Percentiles rank a stretch among this genome's conserved stretches.
Evolutionary conservation across 352 stramenopile genomes (phyloP).

Genomic region (Globisporangium alternatum): DNA sequence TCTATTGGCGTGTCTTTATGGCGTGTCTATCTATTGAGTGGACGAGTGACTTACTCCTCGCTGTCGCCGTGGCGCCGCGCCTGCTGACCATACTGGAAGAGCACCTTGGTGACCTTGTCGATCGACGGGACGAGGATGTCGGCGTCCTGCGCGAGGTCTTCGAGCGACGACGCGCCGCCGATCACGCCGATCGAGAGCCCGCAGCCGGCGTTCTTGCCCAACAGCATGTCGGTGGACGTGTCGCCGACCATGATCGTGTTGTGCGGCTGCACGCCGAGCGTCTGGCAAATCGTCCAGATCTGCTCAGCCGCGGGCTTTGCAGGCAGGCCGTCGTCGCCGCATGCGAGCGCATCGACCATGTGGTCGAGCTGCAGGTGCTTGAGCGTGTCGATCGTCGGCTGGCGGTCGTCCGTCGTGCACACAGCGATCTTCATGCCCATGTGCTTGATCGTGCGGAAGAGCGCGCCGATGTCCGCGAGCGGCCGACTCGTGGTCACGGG

Average conservation of each 20-base stretch:
- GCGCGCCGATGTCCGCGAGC: slow-evolving; percentile 62
- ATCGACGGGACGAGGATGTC: slow-evolving; percentile 83
- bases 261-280: slow-evolving; percentile 70
- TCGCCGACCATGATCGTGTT: slow-evolving; percentile 90
- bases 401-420: slow-evolving; percentile 83
- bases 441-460: slow-evolving; percentile 83
- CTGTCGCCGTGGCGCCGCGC: slow-evolving; percentile 52
- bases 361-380: slow-evolving; percentile 66
- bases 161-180: slow-evolving; percentile 72
- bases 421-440: slow-evolving; percentile 89
- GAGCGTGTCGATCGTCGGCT: slow-evolving; percentile 74
- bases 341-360: slow-evolving; percentile 77
- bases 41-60: background rate
- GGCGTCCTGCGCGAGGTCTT: slow-evolving; percentile 78
- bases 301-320: slow-evolving; percentile 82
- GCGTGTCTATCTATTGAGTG: background rate
- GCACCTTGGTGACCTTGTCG: slow-evolving; percentile 70
- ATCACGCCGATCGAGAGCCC: slow-evolving; percentile 78
- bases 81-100: slow-evolving; percentile 85
- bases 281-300: slow-evolving; percentile 82
- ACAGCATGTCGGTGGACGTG: slow-evolving; percentile 80
- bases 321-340: slow-evolving; percentile 78
- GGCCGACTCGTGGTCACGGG: slow-evolving; percentile 68
- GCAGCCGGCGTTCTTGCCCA: slow-evolving; percentile 75
- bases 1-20: background rate